Conservation (phyloP, 371 early-diverging fungal species). For the Basidiobolus meristosporus region DNA sequence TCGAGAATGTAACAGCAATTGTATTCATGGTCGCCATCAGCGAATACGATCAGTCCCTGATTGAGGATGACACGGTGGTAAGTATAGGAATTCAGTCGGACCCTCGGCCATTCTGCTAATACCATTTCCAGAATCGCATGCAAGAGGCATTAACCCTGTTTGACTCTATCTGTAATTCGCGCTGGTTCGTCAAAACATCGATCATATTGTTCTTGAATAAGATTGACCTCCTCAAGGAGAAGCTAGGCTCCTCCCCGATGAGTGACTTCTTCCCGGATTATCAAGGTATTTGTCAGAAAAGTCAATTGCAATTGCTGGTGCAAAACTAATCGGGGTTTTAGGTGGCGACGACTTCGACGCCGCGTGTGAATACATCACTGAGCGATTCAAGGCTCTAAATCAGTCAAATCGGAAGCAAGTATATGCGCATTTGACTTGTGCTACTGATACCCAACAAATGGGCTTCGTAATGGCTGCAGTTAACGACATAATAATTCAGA, state of each 20-base stretch:
- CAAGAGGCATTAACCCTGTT: conserved; percentile 87
- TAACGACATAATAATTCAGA: conserved; percentile 49
- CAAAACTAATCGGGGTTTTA: too few relatives aligned
- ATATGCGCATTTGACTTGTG: conserved; percentile 28
- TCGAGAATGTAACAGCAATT: conserved; percentile 86
- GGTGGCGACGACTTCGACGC: conserved; percentile 13
- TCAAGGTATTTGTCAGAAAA: conserved; percentile 14
- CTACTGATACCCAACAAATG: conserved; percentile 55
- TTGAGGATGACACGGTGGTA: conserved; percentile 82
- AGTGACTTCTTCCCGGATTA: conserved; percentile 50
- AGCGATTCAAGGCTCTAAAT: conserved; percentile 18
- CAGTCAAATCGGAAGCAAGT: conserved; percentile 19
- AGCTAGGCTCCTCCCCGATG: conserved; percentile 36
- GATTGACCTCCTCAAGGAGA: conserved; percentile 55
- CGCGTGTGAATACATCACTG: conserved; percentile 13
- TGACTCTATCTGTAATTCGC: conserved; percentile 61
- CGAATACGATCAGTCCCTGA: conserved; percentile 85
- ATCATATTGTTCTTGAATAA: conserved; percentile 73
- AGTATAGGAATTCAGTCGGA: conserved; percentile 11
- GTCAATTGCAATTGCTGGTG: conserved; percentile 6
- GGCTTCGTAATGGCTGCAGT: conserved; percentile 54
- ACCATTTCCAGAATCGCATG: conserved; percentile 35
- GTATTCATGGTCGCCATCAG: conserved; percentile 84
- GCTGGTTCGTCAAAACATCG: conserved; percentile 60
- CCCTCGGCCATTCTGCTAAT: too few relatives aligned